phyloP scores from a whole-genome alignment of 2,329 filamentous ascomycete species.

The Chaetomiaceae sp. region DNA sequence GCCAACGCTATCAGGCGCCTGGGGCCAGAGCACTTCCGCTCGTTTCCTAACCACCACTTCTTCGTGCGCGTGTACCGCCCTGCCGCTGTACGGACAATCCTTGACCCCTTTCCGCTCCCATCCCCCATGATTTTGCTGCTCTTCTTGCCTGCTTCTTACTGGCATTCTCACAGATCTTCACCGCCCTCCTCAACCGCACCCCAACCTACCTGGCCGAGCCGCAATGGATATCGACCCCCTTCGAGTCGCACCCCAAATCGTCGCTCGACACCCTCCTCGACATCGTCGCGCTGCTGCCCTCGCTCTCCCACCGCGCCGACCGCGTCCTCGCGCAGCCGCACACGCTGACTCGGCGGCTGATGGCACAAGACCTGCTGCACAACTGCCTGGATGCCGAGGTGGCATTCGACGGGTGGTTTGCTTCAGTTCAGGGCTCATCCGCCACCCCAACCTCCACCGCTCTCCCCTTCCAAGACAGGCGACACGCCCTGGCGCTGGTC shows the following conservation, averaged over 20 bases:
- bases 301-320: conserved; percentile 42
- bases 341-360: conserved; percentile 36
- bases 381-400: conserved; percentile 43
- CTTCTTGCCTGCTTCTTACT: background rate
- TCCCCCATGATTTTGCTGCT: background rate
- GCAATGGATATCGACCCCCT: conserved; percentile 48
- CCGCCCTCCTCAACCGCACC: conserved; percentile 44
- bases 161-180: conserved; percentile 35
- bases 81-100: conserved; percentile 38
- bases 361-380: conserved; percentile 43
- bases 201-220: conserved; percentile 45
- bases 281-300: conserved; percentile 41
- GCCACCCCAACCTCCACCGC: conserved; percentile 20
- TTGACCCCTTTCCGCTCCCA: background rate
- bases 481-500: conserved; percentile 43
- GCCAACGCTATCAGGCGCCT: conserved; percentile 33
- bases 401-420: conserved; percentile 44
- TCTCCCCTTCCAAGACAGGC: conserved; percentile 40
- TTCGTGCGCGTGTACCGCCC: conserved; percentile 51
- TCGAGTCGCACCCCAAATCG: conserved; percentile 46
- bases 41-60: conserved; percentile 52
- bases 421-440: conserved; percentile 6
- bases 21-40: conserved; percentile 42
- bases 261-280: conserved; percentile 48
- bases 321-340: conserved; percentile 34